Base-by-base conservation (phyloP, 108 stramenopile genomes). In the Skeletonema menzelii region DNA sequence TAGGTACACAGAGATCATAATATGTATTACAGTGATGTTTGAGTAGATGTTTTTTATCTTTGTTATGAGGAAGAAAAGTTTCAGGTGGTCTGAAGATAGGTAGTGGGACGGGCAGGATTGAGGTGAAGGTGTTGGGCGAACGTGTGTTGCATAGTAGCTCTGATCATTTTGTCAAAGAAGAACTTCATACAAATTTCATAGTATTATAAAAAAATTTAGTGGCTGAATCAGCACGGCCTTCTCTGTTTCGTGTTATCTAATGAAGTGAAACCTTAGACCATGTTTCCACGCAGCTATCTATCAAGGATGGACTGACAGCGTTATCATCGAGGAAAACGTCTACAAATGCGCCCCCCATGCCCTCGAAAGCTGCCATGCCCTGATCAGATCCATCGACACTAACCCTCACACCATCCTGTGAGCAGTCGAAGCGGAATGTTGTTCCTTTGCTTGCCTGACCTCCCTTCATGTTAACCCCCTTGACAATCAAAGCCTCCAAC, bases 361-460 rank as follows among this genome's bases (percentile, higher is more conserved):
- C 49, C 22, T 24, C 49, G 22, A 53, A 53, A 5, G 49, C 49
- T 53, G 49, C 49, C 20, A 24, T 22, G n/a, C 49, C 49, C 8
- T 53, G 49, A 53, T 53, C 49, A 53, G 49, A 53, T 53, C 49
- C 49, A 7, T 53, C 49, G 24, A 53, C 49, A 22, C 49, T 53
- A 8, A 53, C 49, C 17, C 49, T 53, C 49, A 53, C 49, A 53
- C 49, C 49, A 17, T 53, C 49, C 10, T 22, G 8, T 19, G 49
- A 53, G 22, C 49, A 53, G 49, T 53, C 49, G 22, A 53, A 53
- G 49, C 49, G 49, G 20, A 53, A 53, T 53, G 24, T 53, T 53
- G 49, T 53, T 53, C 49, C 49, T 8, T 53, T 53, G 49, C 49
- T 53, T 24, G 49, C 49, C 22, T 53, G 49, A 8, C 49, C 58